A percentile compares a stretch with the other conserved stretches of the same genome.
Evolutionary conservation across 805 yeast species (phyloP).

Genomic region (Starmerella apis): DNA sequence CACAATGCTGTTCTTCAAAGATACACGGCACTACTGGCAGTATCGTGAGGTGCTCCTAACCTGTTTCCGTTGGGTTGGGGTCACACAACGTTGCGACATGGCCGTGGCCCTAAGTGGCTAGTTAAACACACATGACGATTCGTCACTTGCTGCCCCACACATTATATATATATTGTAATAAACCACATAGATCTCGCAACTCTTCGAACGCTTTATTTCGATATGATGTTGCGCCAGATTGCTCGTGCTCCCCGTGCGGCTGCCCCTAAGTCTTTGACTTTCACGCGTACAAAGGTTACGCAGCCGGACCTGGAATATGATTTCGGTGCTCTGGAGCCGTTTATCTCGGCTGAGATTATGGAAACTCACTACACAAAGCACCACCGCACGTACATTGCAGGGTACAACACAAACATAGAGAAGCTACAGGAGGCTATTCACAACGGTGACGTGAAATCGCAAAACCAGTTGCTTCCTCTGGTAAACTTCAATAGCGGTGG

Average conservation of each 20-base stretch:
- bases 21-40: background rate
- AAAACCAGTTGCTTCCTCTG: constrained; percentile 51
- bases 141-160: constrained; percentile 5
- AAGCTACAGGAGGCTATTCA: constrained; percentile 56
- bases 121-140: background rate
- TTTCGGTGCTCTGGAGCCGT: constrained; percentile 77
- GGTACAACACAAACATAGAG: constrained; percentile 69
- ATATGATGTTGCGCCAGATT: constrained; percentile 15
- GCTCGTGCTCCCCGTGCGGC: constrained; percentile 7
- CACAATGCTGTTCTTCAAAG: too few species aligned
- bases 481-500: constrained; percentile 94
- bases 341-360: constrained; percentile 75
- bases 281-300: constrained; percentile 36
- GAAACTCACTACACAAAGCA: constrained; percentile 79
- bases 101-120: background rate
- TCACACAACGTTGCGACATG: background rate
- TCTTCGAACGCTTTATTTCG: background rate
- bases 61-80: background rate
- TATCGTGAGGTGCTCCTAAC: background rate
- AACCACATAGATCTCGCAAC: background rate
- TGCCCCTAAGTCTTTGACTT: constrained; percentile 7
- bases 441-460: constrained; percentile 49
- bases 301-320: constrained; percentile 78
- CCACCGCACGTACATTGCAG: constrained; percentile 83
- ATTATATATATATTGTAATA: background rate